phyloP scores from a whole-genome alignment of 768 basidiomycete genomes.

The Candolleomyces aberdarensis region DNA sequence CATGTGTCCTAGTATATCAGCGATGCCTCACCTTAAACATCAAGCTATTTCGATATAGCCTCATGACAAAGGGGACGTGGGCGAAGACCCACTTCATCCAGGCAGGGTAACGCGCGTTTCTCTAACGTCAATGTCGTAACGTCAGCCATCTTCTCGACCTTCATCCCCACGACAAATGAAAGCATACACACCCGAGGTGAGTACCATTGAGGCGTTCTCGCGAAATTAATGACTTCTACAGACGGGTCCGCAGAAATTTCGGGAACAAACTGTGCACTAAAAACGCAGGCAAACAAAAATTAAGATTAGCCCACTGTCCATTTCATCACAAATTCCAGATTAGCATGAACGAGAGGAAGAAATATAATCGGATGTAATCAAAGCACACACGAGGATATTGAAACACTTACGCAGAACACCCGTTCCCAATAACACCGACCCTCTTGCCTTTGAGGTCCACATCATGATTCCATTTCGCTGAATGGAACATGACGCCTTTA shows the following conservation, averaged over 20 bases:
- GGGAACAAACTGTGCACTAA: constrained; percentile 60
- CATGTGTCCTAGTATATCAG: not conserved
- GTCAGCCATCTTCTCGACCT: not conserved
- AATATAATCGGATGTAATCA: not conserved
- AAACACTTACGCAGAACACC: constrained; percentile 50
- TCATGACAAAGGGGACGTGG: constrained; percentile 47
- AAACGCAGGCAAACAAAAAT: not conserved
- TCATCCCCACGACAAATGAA: not conserved
- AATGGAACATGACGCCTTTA: constrained; percentile 51
- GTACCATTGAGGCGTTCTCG: constrained; percentile 59
- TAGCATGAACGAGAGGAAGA: not conserved
- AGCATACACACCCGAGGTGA: constrained; percentile 42
- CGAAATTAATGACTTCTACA: constrained; percentile 54
- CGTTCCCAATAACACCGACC: constrained; percentile 63
- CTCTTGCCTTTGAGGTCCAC: constrained; percentile 48
- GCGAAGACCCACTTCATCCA: constrained; percentile 53
- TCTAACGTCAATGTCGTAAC: constrained; percentile 19
- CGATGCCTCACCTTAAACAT: constrained; percentile 40
- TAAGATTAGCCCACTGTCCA: constrained; percentile 1
- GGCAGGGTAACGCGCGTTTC: constrained; percentile 37
- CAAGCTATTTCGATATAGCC: constrained; percentile 43
- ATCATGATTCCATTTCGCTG: constrained; percentile 53
- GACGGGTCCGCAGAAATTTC: constrained; percentile 47
- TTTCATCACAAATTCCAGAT: not conserved
- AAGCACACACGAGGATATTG: not conserved